Base-by-base conservation (phyloP, 345 rosid species). In the Pistacia integerrima region DNA sequence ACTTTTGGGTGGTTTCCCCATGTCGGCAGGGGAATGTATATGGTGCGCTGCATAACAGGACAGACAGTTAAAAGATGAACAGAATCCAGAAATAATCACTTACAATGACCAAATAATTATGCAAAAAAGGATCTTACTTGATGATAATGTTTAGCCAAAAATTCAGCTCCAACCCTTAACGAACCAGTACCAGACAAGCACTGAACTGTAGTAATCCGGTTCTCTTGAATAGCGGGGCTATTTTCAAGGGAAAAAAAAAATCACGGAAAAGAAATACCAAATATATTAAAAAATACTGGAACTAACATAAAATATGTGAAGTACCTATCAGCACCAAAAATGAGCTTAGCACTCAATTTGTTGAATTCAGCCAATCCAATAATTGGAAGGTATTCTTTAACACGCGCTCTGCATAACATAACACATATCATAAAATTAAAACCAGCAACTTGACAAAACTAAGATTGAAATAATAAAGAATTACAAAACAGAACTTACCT, bases 141-240 rank as follows among this genome's bases (percentile, higher is more conserved):
- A 74, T 86, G 94, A 81, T 92, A 88, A 75, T 93, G 97, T 77
- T 75, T 87, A 2, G 93, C 98, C 77, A 93, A 80, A 86, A 93
- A 93, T 77, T 93, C 98, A 58, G 86, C 97, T 22, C 98, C 98
- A 81, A 93, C 98, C 83, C 98, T 88, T 70, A 93, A 68, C 4
- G 98, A 91, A 71, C 98, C 98, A 12, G 98, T 93, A 69, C 98
- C 98, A 63, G 98, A 93, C 90, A 93, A 88, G 79, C 94, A 87
- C 82, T 91, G 97, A 51, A 93, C 97, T 6, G 98, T 93, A 22
- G 94, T 83, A 75, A 93, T 80, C 78, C 97, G 86, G 74, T 90
- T 90, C 80, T 90, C 97, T 70, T 70, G 82, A 67, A 93, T 89
- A 51, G 93, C 95, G 70, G 90, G 91, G 85, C 98, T 93, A 67